phyloP scores from a whole-genome alignment of 2,329 filamentous ascomycete genomes.

The Hortaea sp. region DNA sequence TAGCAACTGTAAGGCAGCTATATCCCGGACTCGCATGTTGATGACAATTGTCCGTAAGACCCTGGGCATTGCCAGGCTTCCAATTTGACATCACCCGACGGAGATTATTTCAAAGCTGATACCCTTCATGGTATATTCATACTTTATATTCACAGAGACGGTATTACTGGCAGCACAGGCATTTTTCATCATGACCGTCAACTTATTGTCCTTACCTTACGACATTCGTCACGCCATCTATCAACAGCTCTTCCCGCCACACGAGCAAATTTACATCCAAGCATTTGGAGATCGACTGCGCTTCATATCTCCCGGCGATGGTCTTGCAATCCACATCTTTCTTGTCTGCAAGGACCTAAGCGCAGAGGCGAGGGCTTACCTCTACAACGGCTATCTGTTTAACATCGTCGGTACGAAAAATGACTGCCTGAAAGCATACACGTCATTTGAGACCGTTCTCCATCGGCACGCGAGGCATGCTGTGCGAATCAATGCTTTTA shows the following conservation, averaged over 20 bases:
- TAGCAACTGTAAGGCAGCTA: too few species aligned
- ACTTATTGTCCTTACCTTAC: constrained; percentile 13
- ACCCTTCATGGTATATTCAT: too few species aligned
- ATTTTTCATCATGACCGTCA: not conserved
- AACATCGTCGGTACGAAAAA: constrained; percentile 22
- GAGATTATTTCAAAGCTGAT: too few species aligned
- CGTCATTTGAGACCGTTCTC: constrained; percentile 10
- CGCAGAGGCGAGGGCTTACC: constrained; percentile 15
- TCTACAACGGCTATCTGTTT: constrained; percentile 24
- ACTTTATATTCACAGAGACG: too few species aligned
- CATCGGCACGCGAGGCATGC: constrained; percentile 12
- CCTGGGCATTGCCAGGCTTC: too few species aligned
- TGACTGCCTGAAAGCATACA: constrained; percentile 17
- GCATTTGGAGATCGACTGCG: constrained; percentile 7
- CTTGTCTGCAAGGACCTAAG: constrained; percentile 11
- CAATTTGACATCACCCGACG: too few species aligned
- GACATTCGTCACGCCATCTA: constrained; percentile 23
- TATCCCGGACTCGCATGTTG: too few species aligned
- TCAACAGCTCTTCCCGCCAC: constrained; percentile 18
- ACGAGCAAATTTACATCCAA: constrained; percentile 20
- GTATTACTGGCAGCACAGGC: too few species aligned
- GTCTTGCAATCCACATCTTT: constrained; percentile 10
- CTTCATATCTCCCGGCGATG: constrained; percentile 4
- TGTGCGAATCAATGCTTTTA: constrained; percentile 19
- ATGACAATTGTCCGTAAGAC: too few species aligned